Evolutionary conservation across 495 filamentous ascomycete species (phyloP), one percentile per base, ranked within the genome.

Genomic region (Lepidopterella palustris): DNA sequence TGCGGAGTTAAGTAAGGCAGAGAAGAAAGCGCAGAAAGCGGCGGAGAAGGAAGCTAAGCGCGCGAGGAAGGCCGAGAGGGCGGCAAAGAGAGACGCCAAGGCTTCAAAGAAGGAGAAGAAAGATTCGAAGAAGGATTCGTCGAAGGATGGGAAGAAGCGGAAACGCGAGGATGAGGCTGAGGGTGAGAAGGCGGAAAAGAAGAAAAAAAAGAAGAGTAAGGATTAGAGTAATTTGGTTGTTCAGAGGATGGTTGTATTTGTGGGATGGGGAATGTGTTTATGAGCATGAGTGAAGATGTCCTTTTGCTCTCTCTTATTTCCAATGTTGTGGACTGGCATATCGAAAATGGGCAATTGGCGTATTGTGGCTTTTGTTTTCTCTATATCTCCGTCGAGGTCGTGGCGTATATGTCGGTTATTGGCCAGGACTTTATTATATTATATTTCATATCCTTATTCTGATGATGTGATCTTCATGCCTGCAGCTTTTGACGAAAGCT

Each of bases 31-130:
- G 23, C 73, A 57, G 52, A 75, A 77, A 66, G 70, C 70, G 58
- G 70, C 74, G 57, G 70, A 71, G 64, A 80, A 79, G 61, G 76
- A 72, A 32, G 75, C 73, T 9, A 76, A 79, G 69, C 71, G 70
- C 67, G 78, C 78, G 68, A 68, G 74, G 57, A 77, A 75, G 61
- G 78, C 80, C n/a, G 73, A 78, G 18, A 73, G 75, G 27, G 79
- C 83, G 25, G 85, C 81, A 72, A 87, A 89, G 78, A 89, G 89
- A 75, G 85, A 86, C 55, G 70, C 87, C 59, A 90, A 90, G 80
- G 87, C 86, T 76, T 77, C 80, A 60, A 84, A 83, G 80, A 87
- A 78, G 59, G 78, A 78, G 63, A 80, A 81, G 69, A 84, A 86
- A 71, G 73, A 67, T 55, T 65, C 60, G 49, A 68, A 62, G 59